Evolutionary conservation across 305 asterid species (phyloP).

Genomic region (Fraxinus latifolia): DNA sequence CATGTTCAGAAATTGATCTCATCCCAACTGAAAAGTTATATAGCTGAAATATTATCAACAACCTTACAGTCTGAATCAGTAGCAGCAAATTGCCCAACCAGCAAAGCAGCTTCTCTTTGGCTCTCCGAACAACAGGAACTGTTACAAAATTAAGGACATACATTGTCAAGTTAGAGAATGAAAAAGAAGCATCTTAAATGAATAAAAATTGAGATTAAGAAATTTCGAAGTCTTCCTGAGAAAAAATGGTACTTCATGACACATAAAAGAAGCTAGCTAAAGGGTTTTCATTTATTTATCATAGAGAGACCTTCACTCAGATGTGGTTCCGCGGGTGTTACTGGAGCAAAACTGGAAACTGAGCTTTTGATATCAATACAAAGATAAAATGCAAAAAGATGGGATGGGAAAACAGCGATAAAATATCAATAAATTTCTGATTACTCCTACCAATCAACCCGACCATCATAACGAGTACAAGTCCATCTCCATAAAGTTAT

Average conservation of each 20-base stretch:
- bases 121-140: constrained; percentile 98
- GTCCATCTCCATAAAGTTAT: not conserved
- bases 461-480: not conserved
- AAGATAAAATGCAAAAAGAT: not conserved
- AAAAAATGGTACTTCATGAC: not conserved
- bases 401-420: not conserved
- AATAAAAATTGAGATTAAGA: not conserved
- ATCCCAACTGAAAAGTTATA: constrained; percentile 1
- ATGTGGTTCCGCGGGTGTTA: not conserved
- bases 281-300: not conserved
- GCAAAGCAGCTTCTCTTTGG: constrained; percentile 99
- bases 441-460: not conserved
- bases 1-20: not conserved
- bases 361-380: not conserved
- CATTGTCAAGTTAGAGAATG: constrained; percentile 13
- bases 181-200: constrained; percentile 3
- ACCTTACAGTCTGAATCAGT: constrained; percentile 99
- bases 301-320: not conserved
- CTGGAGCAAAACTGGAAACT: not conserved
- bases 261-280: not conserved
- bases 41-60: constrained; percentile 30
- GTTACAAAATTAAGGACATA: constrained; percentile 25
- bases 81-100: constrained; percentile 98
- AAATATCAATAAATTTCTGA: not conserved
- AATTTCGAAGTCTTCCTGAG: not conserved